These are phyloP conservation scores for Aureobasidium sp. DNA, from an alignment of 2,329 filamentous ascomycete species.

Conservation along the genomic window DNA sequence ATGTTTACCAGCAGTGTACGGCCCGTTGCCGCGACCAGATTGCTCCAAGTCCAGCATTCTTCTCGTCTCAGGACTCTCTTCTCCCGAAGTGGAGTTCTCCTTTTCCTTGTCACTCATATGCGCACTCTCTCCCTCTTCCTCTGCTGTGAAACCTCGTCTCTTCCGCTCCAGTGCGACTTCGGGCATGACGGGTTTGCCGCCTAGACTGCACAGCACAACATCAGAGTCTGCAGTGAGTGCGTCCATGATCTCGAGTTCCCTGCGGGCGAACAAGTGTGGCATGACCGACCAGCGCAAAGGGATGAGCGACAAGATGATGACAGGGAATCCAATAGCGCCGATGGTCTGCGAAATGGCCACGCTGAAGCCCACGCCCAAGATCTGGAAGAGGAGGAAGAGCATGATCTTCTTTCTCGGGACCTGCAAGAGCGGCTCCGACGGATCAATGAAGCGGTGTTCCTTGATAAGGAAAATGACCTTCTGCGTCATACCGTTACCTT, in stretches of 20 bases:
- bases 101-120: constrained; percentile 37
- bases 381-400: constrained; percentile 45
- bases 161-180: constrained; percentile 24
- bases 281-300: constrained; percentile 44
- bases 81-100: constrained; percentile 30
- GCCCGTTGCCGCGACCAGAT: neutral
- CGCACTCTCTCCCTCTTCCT: constrained; percentile 21
- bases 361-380: constrained; percentile 44
- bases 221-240: constrained; percentile 46
- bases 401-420: constrained; percentile 40
- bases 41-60: neutral
- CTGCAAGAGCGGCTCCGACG: constrained; percentile 38
- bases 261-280: constrained; percentile 41
- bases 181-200: constrained; percentile 38
- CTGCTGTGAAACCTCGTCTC: constrained; percentile 17
- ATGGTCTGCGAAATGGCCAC: constrained; percentile 54
- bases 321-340: constrained; percentile 51
- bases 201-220: constrained; percentile 46
- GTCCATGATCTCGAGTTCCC: constrained; percentile 45
- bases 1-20: neutral
- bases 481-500: constrained; percentile 45
- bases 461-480: constrained; percentile 43
- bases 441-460: constrained; percentile 41
- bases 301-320: constrained; percentile 50
- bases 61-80: constrained; percentile 33